Base-by-base conservation (phyloP, 1,284 basidiomycete genomes). In the Heterobasidion annosum region DNA sequence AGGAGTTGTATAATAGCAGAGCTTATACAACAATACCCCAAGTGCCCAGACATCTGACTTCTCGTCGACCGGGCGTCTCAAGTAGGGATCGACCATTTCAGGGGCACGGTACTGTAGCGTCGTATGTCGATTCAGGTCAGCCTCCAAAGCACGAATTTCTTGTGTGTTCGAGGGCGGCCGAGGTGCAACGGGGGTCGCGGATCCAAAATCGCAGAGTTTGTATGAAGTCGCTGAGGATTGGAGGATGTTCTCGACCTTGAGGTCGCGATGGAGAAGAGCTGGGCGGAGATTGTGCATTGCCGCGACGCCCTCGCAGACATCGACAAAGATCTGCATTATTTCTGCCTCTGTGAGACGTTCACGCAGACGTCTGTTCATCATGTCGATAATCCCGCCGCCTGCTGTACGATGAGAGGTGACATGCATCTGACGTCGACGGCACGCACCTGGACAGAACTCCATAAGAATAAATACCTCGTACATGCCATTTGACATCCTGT, bases 381-480 rank as follows among this genome's bases (percentile, higher is more conserved):
- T 92, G 72, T 99, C 97, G 70, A 99, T 98, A 63, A 99, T 97
- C 43, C 97, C 97, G 32, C 97, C 97, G 47, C 94, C 91, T 92
- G 59, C 1, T 50, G n/a, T 47, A 33, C 9, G 56, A 44, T 54
- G 16, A 56, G 34, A 58, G 60, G 10, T 62, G 55, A 53, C 37
- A 34, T 51, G 33, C 15, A 33, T 8, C 8, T 35, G 53, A 48
- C 12, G 52, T 32, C 32, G 34, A n/a, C 47, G 1, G 46, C 37
- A 66, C 74, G 55, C 50, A 75, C 81, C 85, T 8, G 81, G 76
- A 68, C 94, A 98, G 69, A 88, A 98, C 70, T 99, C 97, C 97
- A 99, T 99, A 57, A 99, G 79, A 67, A 99, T 99, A 70, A 98
- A 98, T 48, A 99, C 95, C 70, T 99, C 97, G 68, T 90, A 94